Base-by-base conservation (phyloP, 106 monocot genomes). In the Narthecium ossifragum region DNA sequence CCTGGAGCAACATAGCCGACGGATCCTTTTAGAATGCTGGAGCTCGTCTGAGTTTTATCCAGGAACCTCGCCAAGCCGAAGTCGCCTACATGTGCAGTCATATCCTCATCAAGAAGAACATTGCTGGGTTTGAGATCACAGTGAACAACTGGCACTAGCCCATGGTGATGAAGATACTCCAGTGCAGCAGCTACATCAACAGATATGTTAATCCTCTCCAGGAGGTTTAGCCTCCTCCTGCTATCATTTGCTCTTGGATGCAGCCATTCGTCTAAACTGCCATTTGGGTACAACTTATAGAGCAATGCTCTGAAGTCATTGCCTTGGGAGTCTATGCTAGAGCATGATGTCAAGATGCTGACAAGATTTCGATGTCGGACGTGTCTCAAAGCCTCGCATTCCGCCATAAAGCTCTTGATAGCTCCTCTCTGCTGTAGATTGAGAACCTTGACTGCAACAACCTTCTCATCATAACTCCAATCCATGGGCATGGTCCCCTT, bases 81-180 rank as follows among this genome's bases (percentile, higher is more conserved):
- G 22, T 64, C 64, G 3, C 46, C 31, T 0, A 62, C 29, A 1
- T 21, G 11, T 2, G 62, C 62, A 28, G 46, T 31, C 62, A 62
- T 62, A 15, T 62, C 31, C 25, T 62, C n/a, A 25, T 62, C 62
- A 47, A 62, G 62, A 31, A 62, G 62, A 33, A 37, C 11, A 45
- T 60, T 60, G 24, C 41, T 45, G 4, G 60, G 60, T 41, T 60
- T 60, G 0, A 60, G 41, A 37, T 64, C 64, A 26, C 50, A 64
- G 14, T 64, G 64, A 36, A 51, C 33, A 21, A 64, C 26, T 36
- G 50, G 64, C 8, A 25, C 25, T 0, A 23, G 1, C 1, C 8
- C 6, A 5, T 64, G 34, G n/a, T 64, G 30, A 13, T 64, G 64
- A n/a, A 64, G 64, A 26, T 64, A 51, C 32, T 64, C 20, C 18